Evolutionary conservation across 257 asterid species (phyloP).

Genomic region (Henckelia pumila): DNA sequence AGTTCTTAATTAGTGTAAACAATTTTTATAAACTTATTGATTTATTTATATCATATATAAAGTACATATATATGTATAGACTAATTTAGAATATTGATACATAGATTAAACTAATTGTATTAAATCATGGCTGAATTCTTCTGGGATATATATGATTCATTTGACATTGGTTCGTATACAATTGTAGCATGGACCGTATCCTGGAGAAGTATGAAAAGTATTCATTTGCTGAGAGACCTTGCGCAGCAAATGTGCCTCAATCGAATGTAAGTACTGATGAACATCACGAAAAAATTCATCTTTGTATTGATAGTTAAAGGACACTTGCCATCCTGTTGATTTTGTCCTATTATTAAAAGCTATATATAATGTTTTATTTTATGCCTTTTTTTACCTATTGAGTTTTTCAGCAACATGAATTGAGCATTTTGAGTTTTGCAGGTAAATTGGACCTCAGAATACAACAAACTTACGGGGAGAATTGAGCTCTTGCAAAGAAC

Average conservation of each 20-base stretch:
- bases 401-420: neutral
- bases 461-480: slow-evolving; percentile 57
- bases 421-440: slow-evolving; percentile 19
- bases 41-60: too few relatives aligned
- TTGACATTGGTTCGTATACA: slow-evolving; percentile 7
- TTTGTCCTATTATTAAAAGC: neutral
- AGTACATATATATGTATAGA: too few relatives aligned
- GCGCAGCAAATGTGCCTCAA: slow-evolving; percentile 27
- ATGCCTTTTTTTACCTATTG: neutral
- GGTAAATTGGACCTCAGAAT: slow-evolving; percentile 55
- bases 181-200: slow-evolving; percentile 42
- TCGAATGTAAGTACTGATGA: slow-evolving; percentile 26
- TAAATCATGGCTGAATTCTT: neutral
- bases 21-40: too few relatives aligned
- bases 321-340: neutral
- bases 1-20: too few relatives aligned
- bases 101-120: too few relatives aligned
- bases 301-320: neutral
- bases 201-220: slow-evolving; percentile 43
- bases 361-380: neutral
- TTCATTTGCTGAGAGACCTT: slow-evolving; percentile 37
- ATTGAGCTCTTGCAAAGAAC: slow-evolving; percentile 50
- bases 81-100: too few relatives aligned
- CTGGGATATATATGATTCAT: neutral
- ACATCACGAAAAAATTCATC: too few relatives aligned